Evolutionary conservation across 306 rosid genomes (phyloP), one percentile per base, ranked within the genome.

Genomic region (Sesbania bispinosa): DNA sequence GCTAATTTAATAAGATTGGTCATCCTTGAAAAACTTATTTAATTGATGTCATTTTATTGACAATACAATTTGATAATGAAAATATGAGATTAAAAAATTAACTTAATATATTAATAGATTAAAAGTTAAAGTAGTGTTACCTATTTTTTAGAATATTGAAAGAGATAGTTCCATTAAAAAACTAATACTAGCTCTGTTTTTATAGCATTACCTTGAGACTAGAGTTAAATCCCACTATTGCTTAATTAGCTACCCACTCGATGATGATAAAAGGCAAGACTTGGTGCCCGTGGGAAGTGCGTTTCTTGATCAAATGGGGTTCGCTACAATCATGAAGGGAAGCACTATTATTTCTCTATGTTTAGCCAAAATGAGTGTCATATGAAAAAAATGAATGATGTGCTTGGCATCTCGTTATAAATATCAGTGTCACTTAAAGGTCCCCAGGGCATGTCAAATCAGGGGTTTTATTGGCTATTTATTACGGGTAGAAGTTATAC

Each of bases 361-460:
- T 39, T 43, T 33, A 45, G 46, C 46, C 32, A 3, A 26, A 67
- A 32, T 50, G 14, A 46, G 43, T 50, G 26, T 48, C n/a, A n/a
- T n/a, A n/a, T n/a, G n/a, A n/a, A n/a, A 24, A 35, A 8, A 29
- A 13, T 64, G 60, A 48, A 35, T 79, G 84, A 79, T 78, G 73
- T 74, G 67, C 69, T 75, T 67, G 76, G 84, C 69, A 83, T 79
- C 86, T 83, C 1, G 23, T 77, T 67, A 27, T 39, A 48, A 48
- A 57, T n/a, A n/a, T 67, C 60, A 19, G 54, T 66, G 47, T 67
- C 59, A 71, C 73, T 57, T 29, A 35, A 60, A 54, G 77, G 84
- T 69, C 77, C 76, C 83, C 75, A 48, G 7, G 20, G 10, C 65
- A 74, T 46, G 75, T 79, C 86, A 74, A 83, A 64, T 83, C 84